Conservation (phyloP, 345 rosid genomes). For the Hibiscus mutabilis region DNA sequence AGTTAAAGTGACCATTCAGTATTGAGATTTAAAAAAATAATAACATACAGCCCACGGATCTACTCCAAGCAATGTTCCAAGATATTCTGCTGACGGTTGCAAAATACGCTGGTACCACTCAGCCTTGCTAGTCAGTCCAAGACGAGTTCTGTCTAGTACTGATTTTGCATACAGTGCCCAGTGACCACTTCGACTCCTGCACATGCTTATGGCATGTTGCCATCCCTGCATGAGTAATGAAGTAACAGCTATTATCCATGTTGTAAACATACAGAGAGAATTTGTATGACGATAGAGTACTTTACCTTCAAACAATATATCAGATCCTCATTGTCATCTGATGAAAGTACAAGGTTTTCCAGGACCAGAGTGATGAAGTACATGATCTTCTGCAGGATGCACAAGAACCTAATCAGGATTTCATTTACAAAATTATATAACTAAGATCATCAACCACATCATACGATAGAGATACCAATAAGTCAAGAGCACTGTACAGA, state of each 20-base stretch:
- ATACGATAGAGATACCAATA: background rate
- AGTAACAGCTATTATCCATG: slow-evolving; percentile 2
- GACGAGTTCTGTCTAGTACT: slow-evolving; percentile 90
- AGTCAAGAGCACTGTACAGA: background rate
- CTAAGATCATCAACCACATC: slow-evolving; percentile 1
- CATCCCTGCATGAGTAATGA: slow-evolving; percentile 59
- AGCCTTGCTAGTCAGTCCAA: slow-evolving; percentile 75
- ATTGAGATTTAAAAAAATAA: slow-evolving; percentile 6
- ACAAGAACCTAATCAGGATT: slow-evolving; percentile 13
- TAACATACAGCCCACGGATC: slow-evolving; percentile 81
- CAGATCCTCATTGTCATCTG: slow-evolving; percentile 75
- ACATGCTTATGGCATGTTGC: slow-evolving; percentile 62
- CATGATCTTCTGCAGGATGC: slow-evolving; percentile 6
- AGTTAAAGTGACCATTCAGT: background rate
- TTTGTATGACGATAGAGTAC: background rate
- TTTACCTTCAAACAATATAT: slow-evolving; percentile 87
- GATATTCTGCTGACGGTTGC: slow-evolving; percentile 94
- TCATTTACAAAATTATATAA: slow-evolving; percentile 5
- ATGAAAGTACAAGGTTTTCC: slow-evolving; percentile 1
- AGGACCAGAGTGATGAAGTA: slow-evolving; percentile 1
- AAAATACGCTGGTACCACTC: slow-evolving; percentile 75
- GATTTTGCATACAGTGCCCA: slow-evolving; percentile 97
- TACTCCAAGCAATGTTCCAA: slow-evolving; percentile 83
- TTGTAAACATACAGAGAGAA: background rate
- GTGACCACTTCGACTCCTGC: slow-evolving; percentile 40